A percentile compares a stretch with the other conserved stretches of the same genome.
These are phyloP conservation scores for Gliomastix tumulicola DNA, from an alignment of 2,329 filamentous ascomycete species.

Conservation along the genomic window DNA sequence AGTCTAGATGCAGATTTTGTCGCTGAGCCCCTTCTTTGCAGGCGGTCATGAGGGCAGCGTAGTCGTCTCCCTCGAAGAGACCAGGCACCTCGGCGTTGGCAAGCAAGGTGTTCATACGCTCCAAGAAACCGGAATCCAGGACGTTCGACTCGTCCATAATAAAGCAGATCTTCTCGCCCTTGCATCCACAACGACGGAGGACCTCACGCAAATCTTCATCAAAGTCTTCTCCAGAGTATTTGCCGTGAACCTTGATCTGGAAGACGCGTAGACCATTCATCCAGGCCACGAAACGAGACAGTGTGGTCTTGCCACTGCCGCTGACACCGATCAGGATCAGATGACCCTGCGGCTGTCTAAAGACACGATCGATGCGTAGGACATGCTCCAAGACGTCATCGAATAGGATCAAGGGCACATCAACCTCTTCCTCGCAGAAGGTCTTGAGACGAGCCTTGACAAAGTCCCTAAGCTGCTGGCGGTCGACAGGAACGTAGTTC, in stretches of 20 bases:
- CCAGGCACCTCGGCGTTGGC: conserved; percentile 99
- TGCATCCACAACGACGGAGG: conserved; percentile 87
- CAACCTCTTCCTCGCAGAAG: conserved; percentile 98
- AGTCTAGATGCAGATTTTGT: conserved; percentile 90
- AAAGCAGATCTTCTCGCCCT: conserved; percentile 99
- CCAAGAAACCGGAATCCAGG: conserved; percentile 94
- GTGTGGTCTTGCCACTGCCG: conserved; percentile 94
- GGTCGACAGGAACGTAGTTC: conserved; percentile 94
- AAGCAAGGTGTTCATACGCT: conserved; percentile 97
- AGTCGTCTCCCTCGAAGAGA: conserved; percentile 98
- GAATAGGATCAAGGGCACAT: conserved; percentile 97
- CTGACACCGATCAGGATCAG: conserved; percentile 98
- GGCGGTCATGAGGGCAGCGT: conserved; percentile 96
- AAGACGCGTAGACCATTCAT: conserved; percentile 99
- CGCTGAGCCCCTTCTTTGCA: conserved; percentile 98
- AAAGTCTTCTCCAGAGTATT: conserved; percentile 97
- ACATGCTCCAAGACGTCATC: conserved; percentile 99
- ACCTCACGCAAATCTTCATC: conserved; percentile 96
- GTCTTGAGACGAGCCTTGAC: conserved; percentile 95
- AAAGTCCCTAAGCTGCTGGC: conserved; percentile 91
- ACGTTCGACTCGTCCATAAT: conserved; percentile 99
- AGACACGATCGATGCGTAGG: conserved; percentile 94
- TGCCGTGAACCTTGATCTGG: conserved; percentile 99
- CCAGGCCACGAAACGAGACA: conserved; percentile 98
- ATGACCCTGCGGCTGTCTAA: conserved; percentile 96